A percentile compares a stretch with the other conserved stretches of the same genome.
Evolutionary conservation across 441 rosid species (phyloP).

Genomic region (Pelargonium myrrhifolium): DNA sequence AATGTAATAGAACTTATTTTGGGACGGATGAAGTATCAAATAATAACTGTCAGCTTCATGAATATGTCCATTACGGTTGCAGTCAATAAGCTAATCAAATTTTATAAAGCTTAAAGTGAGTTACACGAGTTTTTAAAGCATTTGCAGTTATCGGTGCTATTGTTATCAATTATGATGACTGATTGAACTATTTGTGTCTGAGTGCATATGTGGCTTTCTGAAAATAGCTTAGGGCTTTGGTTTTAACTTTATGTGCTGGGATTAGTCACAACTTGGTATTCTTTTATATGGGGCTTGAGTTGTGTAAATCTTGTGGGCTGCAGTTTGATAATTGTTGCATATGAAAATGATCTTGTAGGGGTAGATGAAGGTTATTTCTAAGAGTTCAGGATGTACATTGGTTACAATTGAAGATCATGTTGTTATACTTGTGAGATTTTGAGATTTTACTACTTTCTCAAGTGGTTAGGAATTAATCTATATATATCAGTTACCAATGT

Average conservation of each 20-base stretch:
- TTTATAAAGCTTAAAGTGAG: neutral
- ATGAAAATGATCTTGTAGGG: too few species aligned
- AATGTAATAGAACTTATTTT: too few species aligned
- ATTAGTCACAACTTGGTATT: neutral
- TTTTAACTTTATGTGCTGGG: neutral
- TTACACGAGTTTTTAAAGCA: neutral
- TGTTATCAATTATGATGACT: neutral
- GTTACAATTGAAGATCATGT: too few species aligned
- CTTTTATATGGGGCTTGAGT: neutral
- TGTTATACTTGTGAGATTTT: too few species aligned
- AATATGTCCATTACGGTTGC: neutral
- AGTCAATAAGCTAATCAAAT: neutral
- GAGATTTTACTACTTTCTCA: too few species aligned
- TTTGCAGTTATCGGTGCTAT: neutral
- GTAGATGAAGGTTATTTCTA: too few species aligned
- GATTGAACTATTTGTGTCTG: neutral
- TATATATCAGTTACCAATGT: too few species aligned
- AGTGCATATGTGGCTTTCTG: neutral
- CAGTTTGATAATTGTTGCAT: too few species aligned
- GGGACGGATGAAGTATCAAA: too few species aligned
- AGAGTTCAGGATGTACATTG: too few species aligned
- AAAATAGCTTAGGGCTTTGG: neutral
- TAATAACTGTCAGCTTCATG: neutral
- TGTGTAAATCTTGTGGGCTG: too few species aligned
- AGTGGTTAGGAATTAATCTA: too few species aligned